Evolutionary conservation across 2,329 filamentous ascomycete species (phyloP), one percentile per base, ranked within the genome.

Genomic region (Ophiostoma perfectum): DNA sequence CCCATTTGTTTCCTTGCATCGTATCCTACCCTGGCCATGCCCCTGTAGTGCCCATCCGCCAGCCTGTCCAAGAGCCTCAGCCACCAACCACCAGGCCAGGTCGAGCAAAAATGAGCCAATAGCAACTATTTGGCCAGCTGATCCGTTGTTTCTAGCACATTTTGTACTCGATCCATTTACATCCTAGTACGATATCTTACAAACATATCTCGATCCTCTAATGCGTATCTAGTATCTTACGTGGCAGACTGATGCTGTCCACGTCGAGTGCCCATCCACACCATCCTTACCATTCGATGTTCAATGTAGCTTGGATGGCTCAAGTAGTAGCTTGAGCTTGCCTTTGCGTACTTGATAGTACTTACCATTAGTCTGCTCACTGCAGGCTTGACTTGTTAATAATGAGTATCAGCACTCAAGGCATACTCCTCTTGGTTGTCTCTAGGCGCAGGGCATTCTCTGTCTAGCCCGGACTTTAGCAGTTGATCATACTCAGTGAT

Each of bases 221-320:
- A 27, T 27, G 2, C 27, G 27, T 27, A 27, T 27, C 27, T 2
- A 27, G 27, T 27, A 27, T 27, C 27, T 27, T 27, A 38, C 55
- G 36, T 60, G 55, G 55, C 55, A 60, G 55, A 14, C 55, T 18
- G 27, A 5, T 18, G 27, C 2, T 58, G 52, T 16, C 52, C 55
- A 60, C 55, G 55, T 60, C 38, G 55, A 18, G 55, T 39, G 55
- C 55, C 55, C 55, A 38, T 60, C 55, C 18, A 27, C 27, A 27
- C 27, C 27, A 27, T 27, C 27, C 16, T 60, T 60, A 4, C 38
- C 55, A 60, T 60, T 38, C 38, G 55, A 36, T 38, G n/a, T 55
- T 12, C 55, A 14, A 12, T 38, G 27, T 16, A 60, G 55, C 27
- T 60, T 27, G 27, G 2, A 27, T 27, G 27, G 27, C 5, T 36